Evolutionary conservation across 768 basidiomycete genomes (phyloP).

Genomic region (Dioszegia hungarica): DNA sequence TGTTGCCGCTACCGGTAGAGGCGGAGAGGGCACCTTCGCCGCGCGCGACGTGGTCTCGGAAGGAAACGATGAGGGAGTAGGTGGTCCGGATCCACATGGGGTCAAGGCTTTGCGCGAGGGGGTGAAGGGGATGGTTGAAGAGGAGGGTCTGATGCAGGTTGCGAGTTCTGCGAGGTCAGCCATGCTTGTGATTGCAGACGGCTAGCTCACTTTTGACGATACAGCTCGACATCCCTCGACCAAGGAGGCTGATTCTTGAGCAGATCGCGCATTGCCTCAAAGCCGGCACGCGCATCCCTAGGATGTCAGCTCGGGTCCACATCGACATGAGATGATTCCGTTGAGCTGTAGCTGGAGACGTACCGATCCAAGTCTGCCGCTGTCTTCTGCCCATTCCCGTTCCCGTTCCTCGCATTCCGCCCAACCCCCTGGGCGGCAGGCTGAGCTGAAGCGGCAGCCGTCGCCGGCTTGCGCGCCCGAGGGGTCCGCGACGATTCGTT

Average conservation of each 20-base stretch:
- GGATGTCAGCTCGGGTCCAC: not conserved
- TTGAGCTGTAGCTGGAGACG: not conserved
- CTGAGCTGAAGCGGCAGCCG: not conserved
- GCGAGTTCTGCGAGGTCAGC: slow-evolving; percentile 16
- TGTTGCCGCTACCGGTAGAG: not conserved
- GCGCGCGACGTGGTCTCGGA: slow-evolving; percentile 27
- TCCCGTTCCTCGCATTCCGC: not conserved
- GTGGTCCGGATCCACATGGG: slow-evolving; percentile 43
- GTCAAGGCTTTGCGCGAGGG: slow-evolving; percentile 42
- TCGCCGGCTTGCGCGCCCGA: too few relatives aligned
- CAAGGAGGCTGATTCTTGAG: slow-evolving; percentile 68
- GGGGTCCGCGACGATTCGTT: too few relatives aligned
- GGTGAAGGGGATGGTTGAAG: slow-evolving; percentile 32
- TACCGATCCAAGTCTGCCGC: slow-evolving; percentile 1
- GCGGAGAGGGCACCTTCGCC: slow-evolving; percentile 16
- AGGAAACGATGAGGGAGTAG: slow-evolving; percentile 40
- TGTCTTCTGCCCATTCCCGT: not conserved
- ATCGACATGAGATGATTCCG: not conserved
- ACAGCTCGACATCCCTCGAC: slow-evolving; percentile 79
- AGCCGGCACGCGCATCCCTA: slow-evolving; percentile 74
- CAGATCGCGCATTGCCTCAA: slow-evolving; percentile 66
- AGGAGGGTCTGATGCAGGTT: slow-evolving; percentile 28
- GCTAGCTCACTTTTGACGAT: slow-evolving; percentile 70
- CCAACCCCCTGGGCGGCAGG: not conserved
- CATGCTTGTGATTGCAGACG: too few relatives aligned